Evolutionary conservation across 1,284 basidiomycete genomes (phyloP).

Genomic region (Austropuccinia psidii): DNA sequence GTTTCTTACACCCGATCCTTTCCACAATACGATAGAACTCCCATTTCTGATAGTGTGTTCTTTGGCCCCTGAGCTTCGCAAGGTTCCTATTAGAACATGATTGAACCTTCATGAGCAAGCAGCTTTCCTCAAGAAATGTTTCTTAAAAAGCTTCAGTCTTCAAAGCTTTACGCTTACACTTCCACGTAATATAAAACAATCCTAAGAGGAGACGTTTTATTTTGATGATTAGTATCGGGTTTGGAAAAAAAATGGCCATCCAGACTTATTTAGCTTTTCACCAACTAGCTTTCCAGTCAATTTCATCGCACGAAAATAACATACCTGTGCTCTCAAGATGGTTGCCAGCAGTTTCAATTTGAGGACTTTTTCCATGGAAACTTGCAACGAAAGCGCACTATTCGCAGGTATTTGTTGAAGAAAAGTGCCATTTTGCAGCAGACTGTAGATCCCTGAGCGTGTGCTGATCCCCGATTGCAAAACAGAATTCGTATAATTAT

Average conservation of each 20-base stretch:
- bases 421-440: conserved; percentile 29
- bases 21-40: conserved; percentile 25
- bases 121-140: not conserved
- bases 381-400: conserved; percentile 4
- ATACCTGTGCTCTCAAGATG: conserved; percentile 33
- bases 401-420: conserved; percentile 4
- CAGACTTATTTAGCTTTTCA: not conserved
- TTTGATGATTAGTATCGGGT: not conserved
- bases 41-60: conserved; percentile 4
- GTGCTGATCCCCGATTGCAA: conserved; percentile 30
- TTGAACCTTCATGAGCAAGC: not conserved
- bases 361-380: conserved; percentile 14
- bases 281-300: not conserved
- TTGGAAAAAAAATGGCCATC: not conserved
- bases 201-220: not conserved
- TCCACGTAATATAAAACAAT: conserved; percentile 19
- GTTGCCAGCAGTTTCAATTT: conserved; percentile 26
- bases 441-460: conserved; percentile 25
- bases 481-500: conserved; percentile 14
- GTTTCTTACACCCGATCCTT: conserved; percentile 17
- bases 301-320: not conserved
- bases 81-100: conserved; percentile 16
- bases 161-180: conserved; percentile 13
- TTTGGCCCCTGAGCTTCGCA: conserved; percentile 6
- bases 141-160: not conserved